These are phyloP conservation scores for Plasmodium inui DNA, from an alignment of 169 alveolate species.

Conservation along the genomic window DNA sequence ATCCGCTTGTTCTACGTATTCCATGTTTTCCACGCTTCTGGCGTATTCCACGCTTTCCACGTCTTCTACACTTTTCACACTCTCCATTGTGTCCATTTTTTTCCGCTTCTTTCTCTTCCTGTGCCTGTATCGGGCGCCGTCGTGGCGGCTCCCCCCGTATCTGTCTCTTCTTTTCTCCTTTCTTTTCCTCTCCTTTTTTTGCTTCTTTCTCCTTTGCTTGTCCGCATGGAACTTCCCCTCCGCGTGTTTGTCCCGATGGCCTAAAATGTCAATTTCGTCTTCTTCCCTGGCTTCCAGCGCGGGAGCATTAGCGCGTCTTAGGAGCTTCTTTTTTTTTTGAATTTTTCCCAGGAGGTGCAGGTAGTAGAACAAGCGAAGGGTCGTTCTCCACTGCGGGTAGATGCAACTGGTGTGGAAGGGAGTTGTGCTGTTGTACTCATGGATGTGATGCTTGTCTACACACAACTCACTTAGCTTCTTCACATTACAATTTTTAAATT, in stretches of 20 bases:
- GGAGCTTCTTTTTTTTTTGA: conserved; percentile 25
- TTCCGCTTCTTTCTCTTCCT: background rate
- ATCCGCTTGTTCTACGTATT: background rate
- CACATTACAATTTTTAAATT: conserved; percentile 51
- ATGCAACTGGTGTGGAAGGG: conserved; percentile 53
- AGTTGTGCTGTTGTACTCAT: conserved; percentile 47
- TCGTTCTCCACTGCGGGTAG: conserved; percentile 69
- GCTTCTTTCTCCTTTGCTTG: conserved; percentile 5
- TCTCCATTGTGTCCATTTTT: conserved; percentile 10
- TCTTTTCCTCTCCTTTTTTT: background rate
- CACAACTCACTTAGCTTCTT: conserved; percentile 66
- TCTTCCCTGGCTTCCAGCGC: background rate
- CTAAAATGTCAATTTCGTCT: conserved; percentile 24
- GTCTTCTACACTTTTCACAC: background rate
- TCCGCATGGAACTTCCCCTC: background rate
- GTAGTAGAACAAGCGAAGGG: conserved; percentile 45
- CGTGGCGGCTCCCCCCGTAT: background rate
- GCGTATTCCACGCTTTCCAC: background rate
- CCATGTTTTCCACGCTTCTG: background rate
- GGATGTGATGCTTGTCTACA: conserved; percentile 58
- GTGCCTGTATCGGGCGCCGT: background rate
- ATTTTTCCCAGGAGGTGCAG: conserved; percentile 38
- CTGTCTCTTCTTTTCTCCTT: background rate
- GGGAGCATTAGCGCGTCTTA: background rate
- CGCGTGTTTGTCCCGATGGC: background rate